phyloP scores from a whole-genome alignment of 108 stramenopile genomes.

The Nitzschia sp. region DNA sequence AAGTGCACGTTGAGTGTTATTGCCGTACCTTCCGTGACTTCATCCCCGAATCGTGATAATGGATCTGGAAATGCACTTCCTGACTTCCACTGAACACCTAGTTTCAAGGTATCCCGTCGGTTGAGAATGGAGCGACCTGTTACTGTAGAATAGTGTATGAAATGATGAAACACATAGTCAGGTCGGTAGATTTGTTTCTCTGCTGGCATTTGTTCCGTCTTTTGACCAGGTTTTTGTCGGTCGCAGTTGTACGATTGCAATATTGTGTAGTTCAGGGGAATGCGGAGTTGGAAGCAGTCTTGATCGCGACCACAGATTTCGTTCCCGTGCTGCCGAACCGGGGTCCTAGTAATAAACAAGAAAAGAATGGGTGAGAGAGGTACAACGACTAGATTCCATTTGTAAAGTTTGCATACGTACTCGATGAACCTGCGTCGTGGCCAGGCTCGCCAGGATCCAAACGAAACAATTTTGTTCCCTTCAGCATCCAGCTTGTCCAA shows the following conservation, averaged over 20 bases:
- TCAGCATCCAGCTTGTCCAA: slow-evolving; percentile 41
- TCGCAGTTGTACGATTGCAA: slow-evolving; percentile 89
- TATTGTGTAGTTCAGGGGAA: slow-evolving; percentile 73
- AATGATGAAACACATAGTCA: slow-evolving; percentile 82
- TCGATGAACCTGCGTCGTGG: slow-evolving; percentile 43
- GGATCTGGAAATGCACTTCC: slow-evolving; percentile 56
- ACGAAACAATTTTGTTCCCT: slow-evolving; percentile 45
- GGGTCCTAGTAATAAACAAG: slow-evolving; percentile 15
- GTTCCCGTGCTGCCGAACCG: slow-evolving; percentile 15
- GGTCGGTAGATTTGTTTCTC: slow-evolving; percentile 69
- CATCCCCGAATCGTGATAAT: slow-evolving; percentile 59
- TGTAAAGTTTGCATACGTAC: slow-evolving; percentile 20
- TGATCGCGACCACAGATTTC: slow-evolving; percentile 33
- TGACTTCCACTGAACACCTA: slow-evolving; percentile 17
- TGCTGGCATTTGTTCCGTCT: slow-evolving; percentile 63
- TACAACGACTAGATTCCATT: background rate
- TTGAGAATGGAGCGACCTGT: slow-evolving; percentile 67
- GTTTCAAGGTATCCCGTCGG: slow-evolving; percentile 43
- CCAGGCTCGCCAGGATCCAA: slow-evolving; percentile 59
- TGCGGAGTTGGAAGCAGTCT: slow-evolving; percentile 53
- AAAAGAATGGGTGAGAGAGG: background rate
- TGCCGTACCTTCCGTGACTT: slow-evolving; percentile 55
- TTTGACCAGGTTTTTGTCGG: slow-evolving; percentile 67
- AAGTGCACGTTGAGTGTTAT: background rate
- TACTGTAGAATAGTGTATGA: slow-evolving; percentile 83